These are phyloP conservation scores for Sanghuangporus weigelae DNA, from an alignment of 1,284 basidiomycete genomes.

Conservation along the genomic window DNA sequence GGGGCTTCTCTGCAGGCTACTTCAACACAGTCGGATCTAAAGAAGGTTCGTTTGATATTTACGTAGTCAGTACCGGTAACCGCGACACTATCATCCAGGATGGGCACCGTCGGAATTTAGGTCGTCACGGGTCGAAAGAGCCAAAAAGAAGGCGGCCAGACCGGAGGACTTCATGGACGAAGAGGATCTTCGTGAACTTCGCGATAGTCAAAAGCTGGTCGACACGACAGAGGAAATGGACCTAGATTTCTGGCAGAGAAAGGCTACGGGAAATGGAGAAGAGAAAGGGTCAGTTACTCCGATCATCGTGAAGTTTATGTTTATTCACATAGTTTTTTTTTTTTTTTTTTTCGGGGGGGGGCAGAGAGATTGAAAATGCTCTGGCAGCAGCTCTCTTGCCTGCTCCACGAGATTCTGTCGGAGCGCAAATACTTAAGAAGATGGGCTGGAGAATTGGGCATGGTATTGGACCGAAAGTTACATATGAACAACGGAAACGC, in stretches of 20 bases:
- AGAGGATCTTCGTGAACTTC: slow-evolving; percentile 84
- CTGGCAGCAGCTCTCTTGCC: slow-evolving; percentile 59
- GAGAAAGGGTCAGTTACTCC: slow-evolving; percentile 40
- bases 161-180: slow-evolving; percentile 99
- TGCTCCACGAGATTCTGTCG: slow-evolving; percentile 63
- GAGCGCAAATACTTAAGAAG: slow-evolving; percentile 81
- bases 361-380: slow-evolving; percentile 55
- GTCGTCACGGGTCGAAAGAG: slow-evolving; percentile 74
- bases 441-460: slow-evolving; percentile 96
- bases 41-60: slow-evolving; percentile 57
- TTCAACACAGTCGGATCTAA: slow-evolving; percentile 96
- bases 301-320: too few species aligned
- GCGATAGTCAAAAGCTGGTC: slow-evolving; percentile 66
- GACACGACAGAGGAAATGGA: slow-evolving; percentile 77
- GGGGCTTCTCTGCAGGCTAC: slow-evolving; percentile 96
- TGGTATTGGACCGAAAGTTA: slow-evolving; percentile 89
- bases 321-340: not conserved
- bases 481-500: slow-evolving; percentile 65
- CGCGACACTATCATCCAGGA: slow-evolving; percentile 44
- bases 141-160: slow-evolving; percentile 51
- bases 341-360: not conserved
- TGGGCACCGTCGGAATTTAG: slow-evolving; percentile 92
- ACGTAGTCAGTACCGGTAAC: not conserved
- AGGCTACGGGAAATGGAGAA: slow-evolving; percentile 26
- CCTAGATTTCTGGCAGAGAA: slow-evolving; percentile 51